Evolutionary conservation across 1,284 basidiomycete species (phyloP), one percentile per base, ranked within the genome.

Genomic region (Agaricales sp.): DNA sequence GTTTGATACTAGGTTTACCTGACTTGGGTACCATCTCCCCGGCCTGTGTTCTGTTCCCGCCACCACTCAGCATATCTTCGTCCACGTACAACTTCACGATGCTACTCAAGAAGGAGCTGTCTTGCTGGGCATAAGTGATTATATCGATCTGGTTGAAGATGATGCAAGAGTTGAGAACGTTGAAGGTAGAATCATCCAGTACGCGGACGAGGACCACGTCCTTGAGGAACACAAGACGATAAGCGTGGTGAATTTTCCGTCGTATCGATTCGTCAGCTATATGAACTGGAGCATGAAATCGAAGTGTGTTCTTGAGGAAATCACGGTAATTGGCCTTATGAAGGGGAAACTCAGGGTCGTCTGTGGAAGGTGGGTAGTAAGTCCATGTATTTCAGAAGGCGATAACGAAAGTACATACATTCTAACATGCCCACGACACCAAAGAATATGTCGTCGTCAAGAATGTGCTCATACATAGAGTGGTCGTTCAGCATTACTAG

Each of bases 71-170:
- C 62, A 80, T 71, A 49, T 78, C 77, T 51, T 82, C 77, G 56
- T 82, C 80, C 53, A 86, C 76, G 62, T 92, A 95, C 30, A 89
- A 69, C 38, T 73, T 70, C 45, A 94, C 88, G 21, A 97, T 75
- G 50, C 92, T 83, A 26, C 75, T 71, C 22, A 98, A 70, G 62
- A 97, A 87, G 3, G 67, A 62, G 3, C 78, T 77, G 61, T 94
- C 89, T 50, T 74, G 77, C 60, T 93, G 87, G 45, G 97, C 80
- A 63, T 95, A 86, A 49, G 77, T 82, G 61, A 98, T 92, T 61
- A 99, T 98, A 67, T 99, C 95, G 59, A 95, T 93, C 67, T 99
- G 95, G 68, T 98, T 96, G 77, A 95, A 99, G 63, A 98, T 95
- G 63, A 99, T 92, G 67, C 92, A 91, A 14, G 92, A 92, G 67